Conservation (phyloP, 2,329 filamentous ascomycete species). For the Botrytis hyacinthi region DNA sequence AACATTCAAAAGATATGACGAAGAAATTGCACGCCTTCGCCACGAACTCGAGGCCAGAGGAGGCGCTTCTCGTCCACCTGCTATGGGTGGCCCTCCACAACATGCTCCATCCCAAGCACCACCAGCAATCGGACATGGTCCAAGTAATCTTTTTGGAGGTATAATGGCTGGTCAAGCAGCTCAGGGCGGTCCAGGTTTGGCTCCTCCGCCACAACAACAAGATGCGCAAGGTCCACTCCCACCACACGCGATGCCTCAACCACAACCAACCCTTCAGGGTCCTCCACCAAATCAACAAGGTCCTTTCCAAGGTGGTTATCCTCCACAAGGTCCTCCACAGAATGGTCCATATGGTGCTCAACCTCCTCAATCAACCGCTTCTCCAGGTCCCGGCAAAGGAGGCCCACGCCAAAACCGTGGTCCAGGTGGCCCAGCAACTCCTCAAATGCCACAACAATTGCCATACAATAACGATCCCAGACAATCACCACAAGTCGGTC, state of each 20-base stretch:
- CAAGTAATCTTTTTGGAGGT: slow-evolving; percentile 86
- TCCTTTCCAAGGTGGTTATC: slow-evolving; percentile 60
- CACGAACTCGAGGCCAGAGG: slow-evolving; percentile 79
- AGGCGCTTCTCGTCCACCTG: slow-evolving; percentile 61
- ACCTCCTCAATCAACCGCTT: slow-evolving; percentile 79
- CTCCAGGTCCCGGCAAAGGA: slow-evolving; percentile 74
- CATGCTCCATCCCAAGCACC: slow-evolving; percentile 82
- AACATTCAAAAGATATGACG: slow-evolving; percentile 71
- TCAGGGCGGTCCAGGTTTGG: slow-evolving; percentile 81
- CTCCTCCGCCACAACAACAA: slow-evolving; percentile 57
- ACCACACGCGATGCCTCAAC: slow-evolving; percentile 59
- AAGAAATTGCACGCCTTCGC: slow-evolving; percentile 80
- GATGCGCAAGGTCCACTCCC: slow-evolving; percentile 40
- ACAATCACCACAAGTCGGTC: slow-evolving; percentile 82
- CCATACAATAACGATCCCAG: slow-evolving; percentile 81
- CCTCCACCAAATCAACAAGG: slow-evolving; percentile 57
- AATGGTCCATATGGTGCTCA: slow-evolving; percentile 73
- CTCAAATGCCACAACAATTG: slow-evolving; percentile 84
- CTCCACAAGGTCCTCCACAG: slow-evolving; percentile 51
- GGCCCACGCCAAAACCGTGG: slow-evolving; percentile 63
- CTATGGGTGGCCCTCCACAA: slow-evolving; percentile 69
- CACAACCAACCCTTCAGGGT: slow-evolving; percentile 47
- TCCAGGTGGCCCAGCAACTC: slow-evolving; percentile 74
- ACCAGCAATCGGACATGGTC: slow-evolving; percentile 79
- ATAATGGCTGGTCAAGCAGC: slow-evolving; percentile 89